phyloP scores from a whole-genome alignment of 768 basidiomycete genomes.

The Kwoniella pini region DNA sequence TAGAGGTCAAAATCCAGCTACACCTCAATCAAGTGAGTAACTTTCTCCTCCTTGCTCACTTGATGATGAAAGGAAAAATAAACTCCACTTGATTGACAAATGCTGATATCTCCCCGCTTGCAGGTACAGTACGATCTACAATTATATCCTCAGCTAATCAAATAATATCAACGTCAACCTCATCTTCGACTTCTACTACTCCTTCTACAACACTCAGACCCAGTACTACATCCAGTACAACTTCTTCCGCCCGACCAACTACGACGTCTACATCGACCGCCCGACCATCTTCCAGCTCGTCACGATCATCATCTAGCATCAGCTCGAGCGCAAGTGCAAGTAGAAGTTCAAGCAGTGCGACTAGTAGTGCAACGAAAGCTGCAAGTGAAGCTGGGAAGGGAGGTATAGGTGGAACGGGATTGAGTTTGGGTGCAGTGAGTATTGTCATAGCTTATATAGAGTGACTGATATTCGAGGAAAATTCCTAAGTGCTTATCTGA shows the following conservation, averaged over 20 bases:
- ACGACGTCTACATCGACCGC: constrained; percentile 11
- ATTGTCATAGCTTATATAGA: neutral
- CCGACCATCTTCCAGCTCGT: neutral
- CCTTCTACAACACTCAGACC: constrained; percentile 9
- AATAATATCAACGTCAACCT: constrained; percentile 10
- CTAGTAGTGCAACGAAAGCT: constrained; percentile 17
- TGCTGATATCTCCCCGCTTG: neutral
- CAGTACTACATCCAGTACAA: constrained; percentile 10
- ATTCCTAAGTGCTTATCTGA: constrained; percentile 3
- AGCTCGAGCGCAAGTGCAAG: neutral
- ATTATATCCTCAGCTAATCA: constrained; percentile 13
- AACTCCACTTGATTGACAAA: too few relatives aligned
- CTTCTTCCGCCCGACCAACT: constrained; percentile 19
- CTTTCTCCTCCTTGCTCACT: neutral
- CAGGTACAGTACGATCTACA: constrained; percentile 2
- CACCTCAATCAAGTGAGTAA: constrained; percentile 18
- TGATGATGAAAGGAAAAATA: neutral
- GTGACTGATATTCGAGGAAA: too few relatives aligned
- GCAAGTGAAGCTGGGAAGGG: constrained; percentile 17
- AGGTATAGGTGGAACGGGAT: constrained; percentile 36
- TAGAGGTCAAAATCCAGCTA: constrained; percentile 15
- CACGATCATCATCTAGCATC: constrained; percentile 7
- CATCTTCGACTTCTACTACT: constrained; percentile 21
- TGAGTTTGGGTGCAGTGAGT: constrained; percentile 45
- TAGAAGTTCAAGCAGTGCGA: constrained; percentile 9